Conservation (phyloP, 73 alveolate species). For the Paramecium sonneborni region DNA sequence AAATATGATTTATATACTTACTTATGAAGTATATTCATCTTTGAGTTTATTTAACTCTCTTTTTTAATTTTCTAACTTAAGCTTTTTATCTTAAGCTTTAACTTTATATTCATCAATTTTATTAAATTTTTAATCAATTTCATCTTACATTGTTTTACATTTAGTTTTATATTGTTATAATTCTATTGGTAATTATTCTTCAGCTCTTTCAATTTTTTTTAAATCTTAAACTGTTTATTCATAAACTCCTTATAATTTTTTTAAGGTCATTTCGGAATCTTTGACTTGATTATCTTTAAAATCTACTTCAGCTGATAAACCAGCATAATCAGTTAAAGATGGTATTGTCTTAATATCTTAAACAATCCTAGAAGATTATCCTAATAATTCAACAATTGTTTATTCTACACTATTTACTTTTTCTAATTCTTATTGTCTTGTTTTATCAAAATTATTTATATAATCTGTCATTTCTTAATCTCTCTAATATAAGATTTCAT, state of each 20-base stretch:
- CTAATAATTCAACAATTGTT: conserved; percentile 85
- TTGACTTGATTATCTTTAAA: conserved; percentile 67
- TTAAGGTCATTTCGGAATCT: conserved; percentile 78
- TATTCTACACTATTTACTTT: conserved; percentile 81
- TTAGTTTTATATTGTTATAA: conserved; percentile 70
- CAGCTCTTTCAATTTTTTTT: conserved; percentile 78
- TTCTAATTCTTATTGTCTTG: conserved; percentile 80
- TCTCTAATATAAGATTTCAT: conserved; percentile 90
- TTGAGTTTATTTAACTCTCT: conserved; percentile 61
- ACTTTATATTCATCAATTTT: conserved; percentile 76
- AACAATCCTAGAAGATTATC: conserved; percentile 76
- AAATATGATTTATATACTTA: conserved; percentile 52
- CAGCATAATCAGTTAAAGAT: conserved; percentile 70
- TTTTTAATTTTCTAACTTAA: conserved; percentile 68
- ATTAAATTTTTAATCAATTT: conserved; percentile 78
- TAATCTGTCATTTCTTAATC: conserved; percentile 95
- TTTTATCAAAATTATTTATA: conserved; percentile 88
- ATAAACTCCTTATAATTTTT: conserved; percentile 72
- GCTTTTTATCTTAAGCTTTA: conserved; percentile 75
- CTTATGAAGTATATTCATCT: conserved; percentile 54
- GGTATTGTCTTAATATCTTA: conserved; percentile 77
- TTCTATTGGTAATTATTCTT: conserved; percentile 75
- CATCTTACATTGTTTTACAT: conserved; percentile 73
- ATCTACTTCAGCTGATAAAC: conserved; percentile 73
- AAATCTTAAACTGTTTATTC: conserved; percentile 78